Evolutionary conservation across 208 protist species (phyloP), one percentile per base, ranked within the genome.

Genomic region (Wallacemonas collosoma): DNA sequence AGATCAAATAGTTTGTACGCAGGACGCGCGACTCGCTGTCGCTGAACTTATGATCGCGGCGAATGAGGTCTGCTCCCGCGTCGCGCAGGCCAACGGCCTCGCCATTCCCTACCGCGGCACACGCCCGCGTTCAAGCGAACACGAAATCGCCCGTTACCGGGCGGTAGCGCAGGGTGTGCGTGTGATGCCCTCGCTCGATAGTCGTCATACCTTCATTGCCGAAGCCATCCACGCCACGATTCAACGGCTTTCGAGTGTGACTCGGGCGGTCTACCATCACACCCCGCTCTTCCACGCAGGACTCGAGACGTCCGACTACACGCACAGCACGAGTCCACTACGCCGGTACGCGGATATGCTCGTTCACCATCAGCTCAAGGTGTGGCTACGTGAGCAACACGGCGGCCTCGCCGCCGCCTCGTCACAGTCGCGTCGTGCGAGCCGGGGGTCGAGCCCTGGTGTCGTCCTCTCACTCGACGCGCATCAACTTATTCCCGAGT

Each of bases 31-130:
- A 39, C 73, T 95, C 9, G 85, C 89, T 9, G 93, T 97, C 35
- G 89, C 89, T 48, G 89, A 97, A 81, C 82, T 97, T 53, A 97
- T 97, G 93, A 97, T 97, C 40, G 93, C 93, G 12, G 93, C 93
- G 0, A 97, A 97, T 70, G 93, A 97, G 76, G 93, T 93, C 2
- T 97, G 93, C 76, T 95, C 93, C 38, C 88, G 93, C 36, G 77
- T 97, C 2, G 93, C 89, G 41, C 89, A 95, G 76, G 81, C 80
- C 14, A 75, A 95, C 51, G 76, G 83, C 53, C 38, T 97, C 36
- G 26, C 89, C 1, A 87, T 97, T 57, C 93, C 93, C 8, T 94
- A 81, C 72, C 86, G 93, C 15, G 93, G 89, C 45, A 97, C 93
- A 53, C 86, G 93, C 14, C 68, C 77, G 48, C 77, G 81, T 40